A percentile compares a stretch with the other conserved stretches of the same genome.
phyloP scores from a whole-genome alignment of 257 asterid species.

The Osmanthus fragrans region DNA sequence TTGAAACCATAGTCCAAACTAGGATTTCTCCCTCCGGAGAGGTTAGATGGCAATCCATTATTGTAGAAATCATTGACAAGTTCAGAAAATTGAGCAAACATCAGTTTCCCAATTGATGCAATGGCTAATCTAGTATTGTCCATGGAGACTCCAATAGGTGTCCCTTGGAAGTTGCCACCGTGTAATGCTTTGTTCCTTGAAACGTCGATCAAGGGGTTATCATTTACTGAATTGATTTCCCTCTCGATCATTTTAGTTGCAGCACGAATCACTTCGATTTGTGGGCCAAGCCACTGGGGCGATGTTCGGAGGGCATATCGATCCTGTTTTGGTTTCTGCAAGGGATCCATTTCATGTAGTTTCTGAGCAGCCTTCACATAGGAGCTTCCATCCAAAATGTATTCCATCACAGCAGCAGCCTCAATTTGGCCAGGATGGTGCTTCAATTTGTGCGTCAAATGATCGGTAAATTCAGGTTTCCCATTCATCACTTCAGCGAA shows the following conservation, averaged over 20 bases:
- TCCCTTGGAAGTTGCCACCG: conserved; percentile 32
- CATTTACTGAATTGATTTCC: conserved; percentile 31
- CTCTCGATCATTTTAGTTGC: conserved; percentile 27
- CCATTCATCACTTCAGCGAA: conserved; percentile 66
- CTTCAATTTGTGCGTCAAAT: conserved; percentile 56
- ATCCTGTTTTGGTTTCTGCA: conserved; percentile 23
- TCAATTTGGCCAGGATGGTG: conserved; percentile 53
- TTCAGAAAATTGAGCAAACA: conserved; percentile 29
- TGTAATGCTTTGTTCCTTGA: conserved; percentile 29
- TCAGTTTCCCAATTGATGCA: conserved; percentile 29
- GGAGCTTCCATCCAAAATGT: conserved; percentile 31
- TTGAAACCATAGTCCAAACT: conserved; percentile 32
- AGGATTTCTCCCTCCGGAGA: conserved; percentile 22
- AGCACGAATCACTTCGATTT: conserved; percentile 20
- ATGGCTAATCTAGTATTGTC: conserved; percentile 25
- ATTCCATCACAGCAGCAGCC: conserved; percentile 35
- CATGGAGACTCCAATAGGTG: conserved; percentile 33
- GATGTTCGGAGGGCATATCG: conserved; percentile 28
- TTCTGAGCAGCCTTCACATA: conserved; percentile 25
- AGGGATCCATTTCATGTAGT: conserved; percentile 23
- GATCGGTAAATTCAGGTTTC: conserved; percentile 59
- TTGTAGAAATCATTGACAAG: conserved; percentile 29
- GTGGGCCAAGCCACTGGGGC: conserved; percentile 33
- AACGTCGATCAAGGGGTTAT: conserved; percentile 30
- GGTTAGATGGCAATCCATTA: conserved; percentile 26